These are phyloP conservation scores for Neonectria punicea DNA, from an alignment of 2,329 filamentous ascomycete genomes.

Conservation along the genomic window DNA sequence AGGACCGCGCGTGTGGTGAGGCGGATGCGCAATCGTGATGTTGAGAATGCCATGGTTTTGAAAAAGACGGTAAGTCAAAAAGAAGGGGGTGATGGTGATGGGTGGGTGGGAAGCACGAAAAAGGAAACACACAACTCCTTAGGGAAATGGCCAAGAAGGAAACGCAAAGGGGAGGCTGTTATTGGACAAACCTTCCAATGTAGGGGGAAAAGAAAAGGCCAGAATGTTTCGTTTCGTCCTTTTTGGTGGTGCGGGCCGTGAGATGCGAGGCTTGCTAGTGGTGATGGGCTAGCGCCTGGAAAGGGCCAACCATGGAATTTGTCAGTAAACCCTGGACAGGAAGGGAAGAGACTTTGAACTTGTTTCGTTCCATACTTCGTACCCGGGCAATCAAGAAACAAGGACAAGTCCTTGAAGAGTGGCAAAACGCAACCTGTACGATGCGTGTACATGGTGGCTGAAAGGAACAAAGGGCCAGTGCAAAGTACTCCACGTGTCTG, in stretches of 20 bases:
- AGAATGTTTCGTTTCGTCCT: constrained; percentile 1
- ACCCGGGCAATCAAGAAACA: no score
- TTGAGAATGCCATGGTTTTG: not conserved
- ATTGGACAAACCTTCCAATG: not conserved
- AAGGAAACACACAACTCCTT: not conserved
- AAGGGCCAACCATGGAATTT: not conserved
- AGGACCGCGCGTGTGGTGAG: not conserved
- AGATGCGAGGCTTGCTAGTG: constrained; percentile 4
- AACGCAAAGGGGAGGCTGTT: not conserved
- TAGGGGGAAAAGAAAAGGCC: not conserved
- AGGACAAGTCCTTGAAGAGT: not conserved
- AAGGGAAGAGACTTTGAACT: no score
- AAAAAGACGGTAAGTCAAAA: not conserved
- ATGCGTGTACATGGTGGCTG: not conserved
- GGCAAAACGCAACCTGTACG: not conserved
- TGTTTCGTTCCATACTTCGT: no score
- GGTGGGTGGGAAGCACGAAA: not conserved
- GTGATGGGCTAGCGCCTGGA: not conserved
- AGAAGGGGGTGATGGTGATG: not conserved
- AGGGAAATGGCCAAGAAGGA: not conserved
- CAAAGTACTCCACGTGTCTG: not conserved
- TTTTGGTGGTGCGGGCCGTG: not conserved
- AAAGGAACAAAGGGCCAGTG: not conserved
- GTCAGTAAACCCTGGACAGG: not conserved
- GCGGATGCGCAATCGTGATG: not conserved